Conservation (phyloP, 1,284 basidiomycete species). For the Tremellales sp. region DNA sequence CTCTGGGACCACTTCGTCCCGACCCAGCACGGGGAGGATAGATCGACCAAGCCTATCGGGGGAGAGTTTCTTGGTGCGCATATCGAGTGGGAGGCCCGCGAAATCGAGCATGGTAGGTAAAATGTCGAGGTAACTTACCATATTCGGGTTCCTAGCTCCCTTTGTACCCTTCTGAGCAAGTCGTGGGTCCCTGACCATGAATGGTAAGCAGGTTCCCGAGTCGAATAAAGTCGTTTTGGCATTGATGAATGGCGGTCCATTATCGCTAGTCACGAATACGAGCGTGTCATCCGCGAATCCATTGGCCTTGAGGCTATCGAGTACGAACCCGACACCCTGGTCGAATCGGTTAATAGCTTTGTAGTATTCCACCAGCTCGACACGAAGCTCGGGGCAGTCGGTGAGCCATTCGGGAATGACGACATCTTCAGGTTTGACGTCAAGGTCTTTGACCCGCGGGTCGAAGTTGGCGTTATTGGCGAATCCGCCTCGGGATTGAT, state of each 20-base stretch:
- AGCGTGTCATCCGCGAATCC: conserved; percentile 13
- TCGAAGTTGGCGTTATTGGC: conserved; percentile 13
- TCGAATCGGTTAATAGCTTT: conserved; percentile 18
- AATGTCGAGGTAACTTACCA: conserved; percentile 23
- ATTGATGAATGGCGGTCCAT: conserved; percentile 28
- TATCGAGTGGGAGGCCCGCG: conserved; percentile 11
- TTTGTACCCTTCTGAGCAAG: no score
- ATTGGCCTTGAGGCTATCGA: conserved; percentile 8
- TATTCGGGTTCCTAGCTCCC: conserved; percentile 13
- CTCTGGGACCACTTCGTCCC: neutral
- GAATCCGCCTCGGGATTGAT: conserved; percentile 17
- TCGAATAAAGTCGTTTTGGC: conserved; percentile 27
- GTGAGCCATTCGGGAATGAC: conserved; percentile 14
- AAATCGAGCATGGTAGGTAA: conserved; percentile 22
- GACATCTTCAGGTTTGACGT: conserved; percentile 4
- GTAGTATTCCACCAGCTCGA: conserved; percentile 23
- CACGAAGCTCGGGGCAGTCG: conserved; percentile 14
- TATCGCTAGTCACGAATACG: conserved; percentile 21
- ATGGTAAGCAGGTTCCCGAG: conserved; percentile 17
- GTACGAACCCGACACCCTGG: conserved; percentile 20
- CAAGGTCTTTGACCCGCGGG: neutral
- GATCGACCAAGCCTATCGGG: conserved; percentile 15
- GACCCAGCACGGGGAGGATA: conserved; percentile 15
- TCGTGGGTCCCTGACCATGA: conserved; percentile 15
- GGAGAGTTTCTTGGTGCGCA: no score